phyloP scores from a whole-genome alignment of 805 yeast genomes.

The Saccharomyces jurei region DNA sequence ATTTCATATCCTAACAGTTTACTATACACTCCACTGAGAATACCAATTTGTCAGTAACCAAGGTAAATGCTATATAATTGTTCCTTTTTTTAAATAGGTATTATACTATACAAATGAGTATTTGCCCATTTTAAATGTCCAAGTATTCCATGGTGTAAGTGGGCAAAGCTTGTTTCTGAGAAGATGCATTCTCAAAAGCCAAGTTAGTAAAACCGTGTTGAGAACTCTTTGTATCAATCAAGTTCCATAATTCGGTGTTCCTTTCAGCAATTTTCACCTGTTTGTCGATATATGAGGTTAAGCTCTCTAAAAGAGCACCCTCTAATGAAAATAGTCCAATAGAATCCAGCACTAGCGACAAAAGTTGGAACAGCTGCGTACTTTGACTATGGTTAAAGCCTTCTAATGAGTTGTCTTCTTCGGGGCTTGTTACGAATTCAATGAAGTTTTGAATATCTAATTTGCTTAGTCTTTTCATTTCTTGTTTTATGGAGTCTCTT shows the following conservation, averaged over 20 bases:
- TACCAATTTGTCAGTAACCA: neutral
- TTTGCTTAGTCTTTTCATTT: conserved; percentile 28
- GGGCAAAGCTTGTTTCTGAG: conserved; percentile 13
- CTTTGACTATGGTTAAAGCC: conserved; percentile 11
- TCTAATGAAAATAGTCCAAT: conserved; percentile 30
- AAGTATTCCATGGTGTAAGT: conserved; percentile 27
- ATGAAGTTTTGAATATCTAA: conserved; percentile 29
- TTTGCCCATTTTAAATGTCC: conserved; percentile 9
- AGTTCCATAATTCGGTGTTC: conserved; percentile 25
- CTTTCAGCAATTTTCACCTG: conserved; percentile 24
- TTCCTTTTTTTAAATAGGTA: neutral
- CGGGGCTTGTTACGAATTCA: conserved; percentile 25
- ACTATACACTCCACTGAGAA: neutral
- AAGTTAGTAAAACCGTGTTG: conserved; percentile 3
- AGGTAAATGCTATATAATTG: neutral
- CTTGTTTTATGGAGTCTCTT: conserved; percentile 46
- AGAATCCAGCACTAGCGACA: conserved; percentile 29
- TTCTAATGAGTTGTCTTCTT: conserved; percentile 8
- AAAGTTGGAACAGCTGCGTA: conserved; percentile 25
- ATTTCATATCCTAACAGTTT: neutral
- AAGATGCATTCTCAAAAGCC: conserved; percentile 3
- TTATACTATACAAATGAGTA: neutral
- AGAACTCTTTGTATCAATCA: conserved; percentile 18
- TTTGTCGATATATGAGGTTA: conserved; percentile 20
- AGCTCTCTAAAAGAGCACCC: conserved; percentile 15